Base-by-base conservation (phyloP, 805 yeast genomes). In the Yarrowia bubula region DNA sequence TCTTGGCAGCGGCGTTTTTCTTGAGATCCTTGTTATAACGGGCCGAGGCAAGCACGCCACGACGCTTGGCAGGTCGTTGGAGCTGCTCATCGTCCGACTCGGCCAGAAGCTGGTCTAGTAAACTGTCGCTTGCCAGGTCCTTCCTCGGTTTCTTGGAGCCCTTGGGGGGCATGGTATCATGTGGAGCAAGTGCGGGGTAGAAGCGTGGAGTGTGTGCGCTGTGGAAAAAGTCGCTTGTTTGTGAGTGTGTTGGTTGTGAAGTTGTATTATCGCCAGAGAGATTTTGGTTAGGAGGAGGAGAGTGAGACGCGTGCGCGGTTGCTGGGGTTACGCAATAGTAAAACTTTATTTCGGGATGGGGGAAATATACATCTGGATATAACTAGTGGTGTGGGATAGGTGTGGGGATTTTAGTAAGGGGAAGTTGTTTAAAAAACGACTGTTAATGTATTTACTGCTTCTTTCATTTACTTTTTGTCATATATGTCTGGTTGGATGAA, bases 91-190 rank as follows among this genome's bases (percentile, higher is more conserved):
- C 61, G 14, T 55, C 61, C 13, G 61, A 55, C 15, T 55, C 61
- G 9, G 61, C 61, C 13, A 55, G 15, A 31, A 55, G 47, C 47
- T 55, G 61, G 61, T 55, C 61, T n/a, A 55, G 47, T 10, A 55
- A 41, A 13, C 61, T 55, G 22, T 55, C 61, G 31, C 61, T 55
- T 10, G 47, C 61, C 61, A 55, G 46, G 46, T 55, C 33, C 17
- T 37, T 35, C 42, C 58, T 39, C 10, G 22, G 47, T 39, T 41
- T 55, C 39, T 39, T 55, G 43, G 37, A 31, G 61, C 61, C 61
- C 61, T 55, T 55, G 13, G 61, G 35, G 61, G 61, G 61, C 61
- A 55, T 55, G 61, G 47, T 53, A 53, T 28, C 61, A 55, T 55
- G 47, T 31, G 38, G 37, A 39, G 47, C 61, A 55, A 55, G 13